Base-by-base conservation (phyloP, 2,329 filamentous ascomycete species). In the Bipolaris gigantea region DNA sequence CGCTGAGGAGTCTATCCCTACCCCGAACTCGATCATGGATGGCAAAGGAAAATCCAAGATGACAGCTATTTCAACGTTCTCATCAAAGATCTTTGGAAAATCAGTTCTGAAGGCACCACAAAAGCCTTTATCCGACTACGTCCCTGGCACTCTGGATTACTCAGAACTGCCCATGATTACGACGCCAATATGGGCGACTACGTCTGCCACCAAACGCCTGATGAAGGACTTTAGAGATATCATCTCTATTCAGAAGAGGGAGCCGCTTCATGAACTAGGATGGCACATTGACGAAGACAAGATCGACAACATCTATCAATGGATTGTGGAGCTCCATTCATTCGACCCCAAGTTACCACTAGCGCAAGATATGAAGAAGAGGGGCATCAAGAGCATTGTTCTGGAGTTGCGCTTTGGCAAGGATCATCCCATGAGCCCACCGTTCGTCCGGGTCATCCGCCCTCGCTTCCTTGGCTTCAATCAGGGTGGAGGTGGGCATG, bases 241-340 rank as follows among this genome's bases (percentile, higher is more conserved):
- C 0, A 75, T 89, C 32, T 83, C 83, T 53, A 73, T 86, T 1
- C 92, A 96, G 69, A 72, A 82, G 1, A 76, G 71, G 10, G 84
- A 81, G 1, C 81, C 85, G 0, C 70, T 84, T 1, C 81, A 87
- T 55, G 83, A 88, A 55, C 81, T 95, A 0, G 92, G 92, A 15
- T 96, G 92, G 91, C 91, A 90, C 67, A 86, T 96, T 50, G 83
- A 95, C 65, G 76, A 81, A 13, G 77, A 79, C 11, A 82, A 84
- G 45, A 78, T 92, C 34, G 82, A 79, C 5, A 95, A 92, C 65
- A 80, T 92, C 57, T 96, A 94, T 66, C 91, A 95, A 66, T 96
- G 92, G 92, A 91, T 96, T 54, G 86, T 95, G 5, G 89, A 96
- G 71, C 78, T 97, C 1, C 92, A 96, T 71, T 90, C 87, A 39